Evolutionary conservation across 2,329 filamentous ascomycete species (phyloP), one percentile per base, ranked within the genome.

Genomic region (Ascochyta pisi): DNA sequence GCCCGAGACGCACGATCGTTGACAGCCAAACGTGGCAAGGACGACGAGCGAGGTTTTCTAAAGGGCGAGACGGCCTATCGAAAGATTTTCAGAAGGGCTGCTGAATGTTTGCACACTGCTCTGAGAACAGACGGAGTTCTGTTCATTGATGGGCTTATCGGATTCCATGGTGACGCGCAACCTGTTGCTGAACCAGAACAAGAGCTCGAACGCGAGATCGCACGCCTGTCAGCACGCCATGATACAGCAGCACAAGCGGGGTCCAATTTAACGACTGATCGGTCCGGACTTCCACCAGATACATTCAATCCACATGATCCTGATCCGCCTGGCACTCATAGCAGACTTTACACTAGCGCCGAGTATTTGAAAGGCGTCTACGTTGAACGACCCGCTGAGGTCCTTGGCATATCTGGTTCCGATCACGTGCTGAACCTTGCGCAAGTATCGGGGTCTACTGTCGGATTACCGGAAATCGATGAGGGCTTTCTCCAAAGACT

Each of bases 111-210:
- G 23, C 54, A 50, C 19, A 31, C 37, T 38, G 61, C 55, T 8
- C 34, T 63, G 10, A 24, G 59, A 29, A 50, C 51, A n/a, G 61
- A 63, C 34, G 56, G 61, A n/a, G 61, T 60, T 4, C 3, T 61
- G 12, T 65, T 66, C 33, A 22, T 54, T 10, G 62, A 65, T 40
- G 62, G 63, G 15, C 39, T 64, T 6, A 47, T 62, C 24, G 62
- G 60, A 1, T 59, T 49, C 12, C 60, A 66, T 35, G 62, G 63
- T 7, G 51, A 43, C 6, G 33, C 48, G 5, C 53, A 59, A 23
- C 55, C 60, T 23, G 46, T 52, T 27, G 39, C 61, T 19, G 57
- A 64, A 19, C 44, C 54, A 38, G 56, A 57, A 29, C 48, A 54
- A 31, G 62, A 63, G 43, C 54, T 63, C 10, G 38, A 64, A 33